Percentiles rank a stretch among this genome's conserved stretches.
Evolutionary conservation across 2,329 filamentous ascomycete species (phyloP).

Genomic region (Pestalotiopsis sp.): DNA sequence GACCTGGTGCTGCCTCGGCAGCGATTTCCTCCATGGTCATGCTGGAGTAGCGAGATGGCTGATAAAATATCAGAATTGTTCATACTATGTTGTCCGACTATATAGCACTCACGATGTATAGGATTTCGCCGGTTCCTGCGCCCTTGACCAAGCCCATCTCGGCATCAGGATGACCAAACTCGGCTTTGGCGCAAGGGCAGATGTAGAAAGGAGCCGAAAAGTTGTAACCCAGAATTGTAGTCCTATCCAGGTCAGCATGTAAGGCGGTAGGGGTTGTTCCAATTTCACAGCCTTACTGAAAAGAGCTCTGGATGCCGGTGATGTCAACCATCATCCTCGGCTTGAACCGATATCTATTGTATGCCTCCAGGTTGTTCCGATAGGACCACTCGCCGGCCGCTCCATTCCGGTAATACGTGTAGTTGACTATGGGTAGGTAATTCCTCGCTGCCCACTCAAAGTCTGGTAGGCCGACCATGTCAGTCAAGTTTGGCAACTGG

Average conservation of each 20-base stretch:
- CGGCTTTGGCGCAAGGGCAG: slow-evolving; percentile 48
- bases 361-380: slow-evolving; percentile 59
- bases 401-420: slow-evolving; percentile 61
- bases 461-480: slow-evolving; percentile 53
- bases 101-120: slow-evolving; percentile 44
- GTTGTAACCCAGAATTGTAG: slow-evolving; percentile 55
- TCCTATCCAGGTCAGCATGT: slow-evolving; percentile 29
- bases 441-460: slow-evolving; percentile 56
- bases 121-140: slow-evolving; percentile 48
- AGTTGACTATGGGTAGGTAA: slow-evolving; percentile 47
- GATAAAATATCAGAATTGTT: neutral
- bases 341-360: slow-evolving; percentile 48
- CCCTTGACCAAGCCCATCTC: slow-evolving; percentile 54
- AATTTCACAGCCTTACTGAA: slow-evolving; percentile 28
- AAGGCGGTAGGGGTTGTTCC: neutral
- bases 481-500: slow-evolving; percentile 43
- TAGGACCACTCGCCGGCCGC: slow-evolving; percentile 59
- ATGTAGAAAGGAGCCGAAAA: slow-evolving; percentile 60
- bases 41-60: slow-evolving; percentile 37
- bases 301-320: slow-evolving; percentile 41
- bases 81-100: neutral
- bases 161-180: slow-evolving; percentile 45
- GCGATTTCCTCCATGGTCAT: slow-evolving; percentile 40
- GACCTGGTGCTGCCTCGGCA: slow-evolving; percentile 32
- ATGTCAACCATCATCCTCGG: slow-evolving; percentile 55